These are phyloP conservation scores for Coemansia sp. DNA, from an alignment of 192 early-diverging fungal species.

Conservation along the genomic window DNA sequence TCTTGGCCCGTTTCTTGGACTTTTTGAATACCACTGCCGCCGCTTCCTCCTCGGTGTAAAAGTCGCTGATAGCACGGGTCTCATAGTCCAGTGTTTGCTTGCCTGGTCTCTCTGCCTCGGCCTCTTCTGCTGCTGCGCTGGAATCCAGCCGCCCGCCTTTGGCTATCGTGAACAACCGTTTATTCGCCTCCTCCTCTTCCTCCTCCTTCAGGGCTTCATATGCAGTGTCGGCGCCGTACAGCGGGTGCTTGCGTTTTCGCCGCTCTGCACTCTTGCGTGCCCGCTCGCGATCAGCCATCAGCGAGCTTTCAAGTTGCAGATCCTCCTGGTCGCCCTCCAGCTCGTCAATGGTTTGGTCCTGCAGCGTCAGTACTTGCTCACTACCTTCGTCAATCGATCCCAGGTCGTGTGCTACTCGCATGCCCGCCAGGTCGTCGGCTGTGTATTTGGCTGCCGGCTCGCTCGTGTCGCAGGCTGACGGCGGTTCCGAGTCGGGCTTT, in stretches of 20 bases:
- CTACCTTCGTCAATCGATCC: conserved; percentile 19
- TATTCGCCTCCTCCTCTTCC: conserved; percentile 36
- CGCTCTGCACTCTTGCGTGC: conserved; percentile 69
- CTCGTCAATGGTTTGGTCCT: conserved; percentile 68
- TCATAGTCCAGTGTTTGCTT: neutral
- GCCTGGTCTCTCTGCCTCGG: conserved; percentile 39
- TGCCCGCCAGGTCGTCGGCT: conserved; percentile 60
- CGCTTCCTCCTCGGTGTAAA: conserved; percentile 85
- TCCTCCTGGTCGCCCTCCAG: conserved; percentile 55
- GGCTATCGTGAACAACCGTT: neutral
- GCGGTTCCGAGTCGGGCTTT: too few relatives aligned
- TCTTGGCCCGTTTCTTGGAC: conserved; percentile 51
- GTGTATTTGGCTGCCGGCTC: too few relatives aligned
- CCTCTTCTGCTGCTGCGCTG: conserved; percentile 64
- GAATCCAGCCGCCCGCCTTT: neutral
- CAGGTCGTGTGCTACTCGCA: conserved; percentile 65
- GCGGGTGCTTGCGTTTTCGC: conserved; percentile 57
- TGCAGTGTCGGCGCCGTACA: conserved; percentile 16
- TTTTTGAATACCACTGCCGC: conserved; percentile 74
- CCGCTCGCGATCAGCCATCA: conserved; percentile 64
- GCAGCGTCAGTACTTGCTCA: conserved; percentile 82
- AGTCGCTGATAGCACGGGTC: conserved; percentile 55
- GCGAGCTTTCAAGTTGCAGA: conserved; percentile 69
- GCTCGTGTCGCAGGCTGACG: too few relatives aligned
- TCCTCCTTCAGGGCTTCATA: conserved; percentile 74